phyloP scores from a whole-genome alignment of 352 stramenopile species.

The Phytopythium boreale region DNA sequence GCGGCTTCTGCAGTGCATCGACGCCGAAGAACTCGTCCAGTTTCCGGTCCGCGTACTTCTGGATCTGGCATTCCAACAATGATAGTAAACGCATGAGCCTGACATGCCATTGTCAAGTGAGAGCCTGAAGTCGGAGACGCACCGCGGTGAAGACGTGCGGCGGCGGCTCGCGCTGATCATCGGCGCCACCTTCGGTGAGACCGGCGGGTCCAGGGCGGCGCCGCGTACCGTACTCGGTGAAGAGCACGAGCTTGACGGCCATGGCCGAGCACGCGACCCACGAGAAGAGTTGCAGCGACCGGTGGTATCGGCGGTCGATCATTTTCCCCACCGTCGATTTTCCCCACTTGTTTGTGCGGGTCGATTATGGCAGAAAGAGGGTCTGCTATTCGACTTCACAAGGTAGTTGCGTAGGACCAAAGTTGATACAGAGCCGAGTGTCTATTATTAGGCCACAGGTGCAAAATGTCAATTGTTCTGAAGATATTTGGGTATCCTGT shows the following conservation, averaged over 20 bases:
- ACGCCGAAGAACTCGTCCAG: slow-evolving; percentile 88
- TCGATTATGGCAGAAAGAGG: no score
- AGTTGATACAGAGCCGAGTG: no score
- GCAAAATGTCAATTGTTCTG: no score
- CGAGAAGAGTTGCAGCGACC: slow-evolving; percentile 82
- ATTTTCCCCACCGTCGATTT: slow-evolving; percentile 22
- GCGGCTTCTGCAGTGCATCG: slow-evolving; percentile 50
- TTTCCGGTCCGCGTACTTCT: slow-evolving; percentile 77
- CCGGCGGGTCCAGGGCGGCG: slow-evolving; percentile 23
- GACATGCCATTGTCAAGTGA: background rate
- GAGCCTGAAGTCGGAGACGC: slow-evolving; percentile 9
- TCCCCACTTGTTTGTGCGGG: no score
- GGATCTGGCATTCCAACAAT: slow-evolving; percentile 29
- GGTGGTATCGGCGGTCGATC: slow-evolving; percentile 85
- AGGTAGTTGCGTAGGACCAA: no score
- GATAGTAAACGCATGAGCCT: slow-evolving; percentile 6
- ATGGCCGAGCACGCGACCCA: slow-evolving; percentile 77
- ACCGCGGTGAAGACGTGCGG: slow-evolving; percentile 81
- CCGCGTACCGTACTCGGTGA: slow-evolving; percentile 73
- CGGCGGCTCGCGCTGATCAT: slow-evolving; percentile 36
- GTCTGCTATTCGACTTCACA: no score
- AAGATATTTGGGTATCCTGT: no score
- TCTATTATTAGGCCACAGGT: no score
- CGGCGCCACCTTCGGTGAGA: slow-evolving; percentile 60
- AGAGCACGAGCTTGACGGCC: slow-evolving; percentile 81